Conservation (phyloP, 2,329 filamentous ascomycete species). For the Alternaria consortialis region DNA sequence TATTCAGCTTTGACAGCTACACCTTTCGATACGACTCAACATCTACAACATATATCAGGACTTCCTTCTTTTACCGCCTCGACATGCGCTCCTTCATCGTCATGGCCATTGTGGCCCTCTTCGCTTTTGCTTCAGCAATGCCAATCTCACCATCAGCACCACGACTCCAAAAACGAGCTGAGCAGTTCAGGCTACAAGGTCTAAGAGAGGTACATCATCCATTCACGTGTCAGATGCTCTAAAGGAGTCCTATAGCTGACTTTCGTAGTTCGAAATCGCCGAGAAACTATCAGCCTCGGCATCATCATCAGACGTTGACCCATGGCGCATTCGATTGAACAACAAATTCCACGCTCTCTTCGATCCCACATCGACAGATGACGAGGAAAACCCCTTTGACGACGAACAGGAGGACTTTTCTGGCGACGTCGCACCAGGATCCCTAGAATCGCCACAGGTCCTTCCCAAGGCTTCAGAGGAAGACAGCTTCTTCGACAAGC, state of each 20-base stretch:
- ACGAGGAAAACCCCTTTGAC: conserved; percentile 13
- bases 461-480: conserved; percentile 36
- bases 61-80: neutral
- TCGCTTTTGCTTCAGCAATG: conserved; percentile 37
- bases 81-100: conserved; percentile 40
- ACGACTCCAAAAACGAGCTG: conserved; percentile 42
- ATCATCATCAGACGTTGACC: conserved; percentile 24
- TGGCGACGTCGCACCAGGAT: conserved; percentile 49
- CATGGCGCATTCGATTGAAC: conserved; percentile 30
- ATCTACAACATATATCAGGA: neutral
- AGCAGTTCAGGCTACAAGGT: conserved; percentile 46
- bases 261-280: conserved; percentile 43
- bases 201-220: conserved; percentile 41
- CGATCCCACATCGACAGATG: conserved; percentile 23
- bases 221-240: neutral
- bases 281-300: conserved; percentile 37
- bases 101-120: conserved; percentile 36
- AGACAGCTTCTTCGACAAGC: conserved; percentile 25
- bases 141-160: conserved; percentile 50
- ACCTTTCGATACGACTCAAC: neutral
- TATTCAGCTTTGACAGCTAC: conserved; percentile 17
- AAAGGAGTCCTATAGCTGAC: conserved; percentile 17
- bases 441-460: conserved; percentile 45
- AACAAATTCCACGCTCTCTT: conserved; percentile 35
- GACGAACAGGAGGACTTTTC: conserved; percentile 39